Evolutionary conservation across 2,329 filamentous ascomycete genomes (phyloP).

Genomic region (Ophiostoma montium): DNA sequence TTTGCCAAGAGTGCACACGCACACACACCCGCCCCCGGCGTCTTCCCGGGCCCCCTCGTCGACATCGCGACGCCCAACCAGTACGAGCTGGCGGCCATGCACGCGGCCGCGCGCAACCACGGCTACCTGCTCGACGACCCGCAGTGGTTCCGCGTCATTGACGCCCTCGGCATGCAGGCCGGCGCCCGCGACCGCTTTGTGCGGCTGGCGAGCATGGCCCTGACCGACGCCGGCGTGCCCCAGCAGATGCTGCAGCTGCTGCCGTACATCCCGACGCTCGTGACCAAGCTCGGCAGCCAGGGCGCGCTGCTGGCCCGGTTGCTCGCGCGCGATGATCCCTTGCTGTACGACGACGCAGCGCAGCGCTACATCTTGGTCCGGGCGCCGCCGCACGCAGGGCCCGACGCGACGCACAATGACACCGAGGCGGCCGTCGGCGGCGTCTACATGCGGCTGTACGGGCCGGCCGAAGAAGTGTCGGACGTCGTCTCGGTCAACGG

Average conservation of each 20-base stretch:
- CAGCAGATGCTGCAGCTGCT: slow-evolving; percentile 73
- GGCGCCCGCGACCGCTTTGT: slow-evolving; percentile 56
- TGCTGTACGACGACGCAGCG: slow-evolving; percentile 44
- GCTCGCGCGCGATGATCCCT: slow-evolving; percentile 50
- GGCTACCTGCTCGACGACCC: slow-evolving; percentile 49
- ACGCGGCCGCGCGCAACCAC: slow-evolving; percentile 50
- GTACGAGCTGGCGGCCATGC: slow-evolving; percentile 69
- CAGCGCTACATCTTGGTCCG: slow-evolving; percentile 60
- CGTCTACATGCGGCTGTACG: slow-evolving; percentile 66
- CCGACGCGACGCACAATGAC: slow-evolving; percentile 26
- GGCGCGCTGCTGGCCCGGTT: slow-evolving; percentile 67
- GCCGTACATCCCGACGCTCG: slow-evolving; percentile 71
- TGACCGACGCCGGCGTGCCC: slow-evolving; percentile 71
- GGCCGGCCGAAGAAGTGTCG: slow-evolving; percentile 48
- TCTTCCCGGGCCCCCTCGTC: slow-evolving; percentile 50
- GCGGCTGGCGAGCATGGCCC: slow-evolving; percentile 45
- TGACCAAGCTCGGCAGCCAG: slow-evolving; percentile 66
- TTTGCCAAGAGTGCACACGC: slow-evolving; percentile 32
- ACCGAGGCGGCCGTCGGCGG: slow-evolving; percentile 41
- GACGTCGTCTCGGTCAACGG: slow-evolving; percentile 86
- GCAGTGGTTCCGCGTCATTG: slow-evolving; percentile 68
- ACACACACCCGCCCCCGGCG: background rate
- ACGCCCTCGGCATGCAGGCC: slow-evolving; percentile 58
- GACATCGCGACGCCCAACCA: slow-evolving; percentile 72
- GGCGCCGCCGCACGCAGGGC: slow-evolving; percentile 18